phyloP scores from a whole-genome alignment of 345 rosid genomes.

The Psidium friedrichsthalianum region DNA sequence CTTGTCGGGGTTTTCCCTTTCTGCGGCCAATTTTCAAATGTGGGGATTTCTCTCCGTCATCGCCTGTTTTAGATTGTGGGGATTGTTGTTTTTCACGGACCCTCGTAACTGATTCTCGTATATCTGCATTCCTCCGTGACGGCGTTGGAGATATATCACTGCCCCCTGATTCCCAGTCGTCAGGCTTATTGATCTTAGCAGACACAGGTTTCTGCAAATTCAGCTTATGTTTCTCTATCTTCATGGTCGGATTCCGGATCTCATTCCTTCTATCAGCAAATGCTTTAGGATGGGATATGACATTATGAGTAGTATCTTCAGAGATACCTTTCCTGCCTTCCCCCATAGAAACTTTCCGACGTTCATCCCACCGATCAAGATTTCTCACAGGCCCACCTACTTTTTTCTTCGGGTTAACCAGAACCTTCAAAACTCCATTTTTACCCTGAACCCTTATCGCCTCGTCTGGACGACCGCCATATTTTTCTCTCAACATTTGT shows the following conservation, averaged over 20 bases:
- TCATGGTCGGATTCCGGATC: conserved; percentile 22
- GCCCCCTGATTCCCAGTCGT: conserved; percentile 35
- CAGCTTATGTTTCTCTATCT: conserved; percentile 22
- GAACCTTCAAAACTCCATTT: conserved; percentile 88
- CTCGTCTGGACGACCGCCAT: conserved; percentile 29
- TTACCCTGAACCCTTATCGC: conserved; percentile 89
- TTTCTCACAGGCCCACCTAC: conserved; percentile 28
- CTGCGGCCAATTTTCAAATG: not conserved
- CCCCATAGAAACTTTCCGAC: conserved; percentile 2
- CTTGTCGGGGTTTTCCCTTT: not conserved
- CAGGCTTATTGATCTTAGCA: conserved; percentile 27
- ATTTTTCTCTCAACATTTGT: conserved; percentile 32
- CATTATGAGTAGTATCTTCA: conserved; percentile 32
- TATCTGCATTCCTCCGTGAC: conserved; percentile 25
- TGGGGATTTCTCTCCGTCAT: not conserved
- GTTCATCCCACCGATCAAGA: conserved; percentile 22
- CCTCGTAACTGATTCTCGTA: conserved; percentile 15
- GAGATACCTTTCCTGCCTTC: conserved; percentile 22
- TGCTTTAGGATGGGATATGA: conserved; percentile 17
- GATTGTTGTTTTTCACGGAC: conserved; percentile 24
- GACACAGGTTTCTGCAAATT: conserved; percentile 22
- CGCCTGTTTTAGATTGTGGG: not conserved
- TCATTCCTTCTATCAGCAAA: conserved; percentile 25
- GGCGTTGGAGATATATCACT: conserved; percentile 31
- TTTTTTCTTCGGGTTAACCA: conserved; percentile 65